A percentile compares a stretch with the other conserved stretches of the same genome.
These are phyloP conservation scores for Trichosporon sp. DNA, from an alignment of 1,284 basidiomycete genomes.

Conservation along the genomic window DNA sequence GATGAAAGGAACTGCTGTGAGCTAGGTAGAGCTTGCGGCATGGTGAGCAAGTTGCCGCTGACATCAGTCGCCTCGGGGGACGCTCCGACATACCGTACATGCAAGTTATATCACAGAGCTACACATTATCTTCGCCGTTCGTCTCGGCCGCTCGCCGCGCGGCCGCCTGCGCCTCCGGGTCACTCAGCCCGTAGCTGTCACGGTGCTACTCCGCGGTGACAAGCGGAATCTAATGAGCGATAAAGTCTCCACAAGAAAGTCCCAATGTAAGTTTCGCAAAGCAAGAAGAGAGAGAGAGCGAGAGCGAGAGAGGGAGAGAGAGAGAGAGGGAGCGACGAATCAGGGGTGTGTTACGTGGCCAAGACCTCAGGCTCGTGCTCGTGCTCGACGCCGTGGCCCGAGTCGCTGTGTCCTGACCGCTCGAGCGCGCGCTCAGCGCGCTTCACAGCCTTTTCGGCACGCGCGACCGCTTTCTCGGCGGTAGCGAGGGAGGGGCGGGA, in stretches of 20 bases:
- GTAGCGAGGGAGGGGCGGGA: background rate
- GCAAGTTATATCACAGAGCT: constrained; percentile 5
- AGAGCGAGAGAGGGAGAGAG: no score
- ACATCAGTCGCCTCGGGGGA: background rate
- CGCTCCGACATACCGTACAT: constrained; percentile 16
- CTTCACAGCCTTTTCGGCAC: constrained; percentile 1
- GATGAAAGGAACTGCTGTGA: background rate
- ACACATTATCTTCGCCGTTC: background rate
- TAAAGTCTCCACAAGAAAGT: constrained; percentile 6
- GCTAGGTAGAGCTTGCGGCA: background rate
- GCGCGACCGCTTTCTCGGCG: background rate
- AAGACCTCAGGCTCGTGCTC: background rate
- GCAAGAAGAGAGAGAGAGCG: no score
- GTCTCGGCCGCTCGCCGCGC: background rate
- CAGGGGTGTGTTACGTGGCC: background rate
- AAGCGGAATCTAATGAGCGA: background rate
- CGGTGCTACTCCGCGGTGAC: background rate
- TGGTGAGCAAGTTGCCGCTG: background rate
- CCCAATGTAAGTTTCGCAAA: background rate
- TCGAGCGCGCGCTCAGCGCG: background rate
- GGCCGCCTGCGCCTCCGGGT: no score
- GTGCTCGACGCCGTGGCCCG: background rate
- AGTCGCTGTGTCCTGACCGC: constrained; percentile 1
- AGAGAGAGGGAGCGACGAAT: no score
- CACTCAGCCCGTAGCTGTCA: no score